Conservation (phyloP, 129 eudicot species). For the Lonicera japonica region DNA sequence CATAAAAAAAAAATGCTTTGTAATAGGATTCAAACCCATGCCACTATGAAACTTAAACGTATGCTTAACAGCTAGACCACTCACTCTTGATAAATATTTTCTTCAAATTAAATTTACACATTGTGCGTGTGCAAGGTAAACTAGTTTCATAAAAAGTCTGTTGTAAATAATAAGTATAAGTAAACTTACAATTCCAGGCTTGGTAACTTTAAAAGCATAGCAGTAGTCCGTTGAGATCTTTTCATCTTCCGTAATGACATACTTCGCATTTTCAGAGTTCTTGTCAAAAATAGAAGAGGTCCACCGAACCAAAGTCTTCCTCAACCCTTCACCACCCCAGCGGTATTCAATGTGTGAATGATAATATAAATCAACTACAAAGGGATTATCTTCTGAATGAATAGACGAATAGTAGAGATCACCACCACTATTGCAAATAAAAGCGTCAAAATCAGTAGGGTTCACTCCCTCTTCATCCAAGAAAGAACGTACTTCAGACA, state of each 20-base stretch:
- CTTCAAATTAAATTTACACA: no score
- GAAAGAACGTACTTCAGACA: conserved; percentile 66
- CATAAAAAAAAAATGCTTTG: no score
- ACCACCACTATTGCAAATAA: conserved; percentile 92
- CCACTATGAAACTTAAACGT: no score
- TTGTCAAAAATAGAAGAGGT: conserved; percentile 56
- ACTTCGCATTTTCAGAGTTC: conserved; percentile 50
- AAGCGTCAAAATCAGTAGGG: conserved; percentile 90
- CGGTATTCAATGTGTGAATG: conserved; percentile 95
- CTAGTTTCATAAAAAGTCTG: no score
- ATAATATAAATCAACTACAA: conserved; percentile 81
- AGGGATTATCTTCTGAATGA: conserved; percentile 65
- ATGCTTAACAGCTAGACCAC: no score
- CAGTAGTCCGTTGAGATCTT: conserved; percentile 79
- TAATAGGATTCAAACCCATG: no score
- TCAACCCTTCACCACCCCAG: conserved; percentile 99
- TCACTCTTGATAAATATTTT: no score
- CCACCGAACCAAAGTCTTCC: conserved; percentile 93
- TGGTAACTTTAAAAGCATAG: conserved; percentile 80
- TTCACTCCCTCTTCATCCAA: conserved; percentile 60
- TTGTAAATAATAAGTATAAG: background rate
- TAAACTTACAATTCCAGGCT: conserved; percentile 59
- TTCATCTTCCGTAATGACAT: conserved; percentile 77
- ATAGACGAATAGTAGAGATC: conserved; percentile 81
- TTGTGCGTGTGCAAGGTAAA: no score